Conservation (phyloP, 768 basidiomycete species). For the Tephrocybe sp. region DNA sequence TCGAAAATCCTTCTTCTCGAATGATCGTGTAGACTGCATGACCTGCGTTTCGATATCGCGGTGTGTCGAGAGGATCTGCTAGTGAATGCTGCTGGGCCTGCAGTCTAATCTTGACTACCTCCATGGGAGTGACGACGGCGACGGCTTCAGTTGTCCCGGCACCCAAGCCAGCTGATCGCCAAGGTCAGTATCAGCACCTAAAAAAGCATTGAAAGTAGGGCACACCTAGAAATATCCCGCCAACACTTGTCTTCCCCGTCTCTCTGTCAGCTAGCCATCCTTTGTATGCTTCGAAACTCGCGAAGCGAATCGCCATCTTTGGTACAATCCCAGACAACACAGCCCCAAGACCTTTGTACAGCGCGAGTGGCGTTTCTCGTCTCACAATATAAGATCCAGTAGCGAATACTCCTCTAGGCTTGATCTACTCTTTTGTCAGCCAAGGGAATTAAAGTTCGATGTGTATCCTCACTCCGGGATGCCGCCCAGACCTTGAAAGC, state of each 20-base stretch:
- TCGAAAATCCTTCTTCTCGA: slow-evolving; percentile 81
- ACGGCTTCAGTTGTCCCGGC: slow-evolving; percentile 97
- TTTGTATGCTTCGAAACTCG: slow-evolving; percentile 96
- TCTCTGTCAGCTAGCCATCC: slow-evolving; percentile 68
- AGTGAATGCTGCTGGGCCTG: slow-evolving; percentile 98
- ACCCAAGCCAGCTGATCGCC: slow-evolving; percentile 74
- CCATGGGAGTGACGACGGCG: slow-evolving; percentile 96
- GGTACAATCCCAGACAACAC: slow-evolving; percentile 96
- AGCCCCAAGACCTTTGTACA: slow-evolving; percentile 98
- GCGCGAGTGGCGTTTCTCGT: slow-evolving; percentile 89
- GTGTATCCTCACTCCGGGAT: slow-evolving; percentile 67
- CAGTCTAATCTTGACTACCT: slow-evolving; percentile 97
- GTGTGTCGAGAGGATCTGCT: slow-evolving; percentile 90
- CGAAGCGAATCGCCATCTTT: slow-evolving; percentile 99
- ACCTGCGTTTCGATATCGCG: slow-evolving; percentile 93
- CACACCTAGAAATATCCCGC: slow-evolving; percentile 84
- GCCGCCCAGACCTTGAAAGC: slow-evolving; percentile 75
- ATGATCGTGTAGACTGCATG: slow-evolving; percentile 96
- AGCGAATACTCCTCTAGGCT: slow-evolving; percentile 87
- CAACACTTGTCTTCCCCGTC: slow-evolving; percentile 78
- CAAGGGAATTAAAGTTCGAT: neutral
- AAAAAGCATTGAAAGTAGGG: slow-evolving; percentile 4
- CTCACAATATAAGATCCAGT: slow-evolving; percentile 86
- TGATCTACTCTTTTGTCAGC: slow-evolving; percentile 55
- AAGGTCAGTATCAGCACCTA: neutral